Evolutionary conservation across 2,329 filamentous ascomycete genomes (phyloP).

Genomic region (Monilinia fructicola): DNA sequence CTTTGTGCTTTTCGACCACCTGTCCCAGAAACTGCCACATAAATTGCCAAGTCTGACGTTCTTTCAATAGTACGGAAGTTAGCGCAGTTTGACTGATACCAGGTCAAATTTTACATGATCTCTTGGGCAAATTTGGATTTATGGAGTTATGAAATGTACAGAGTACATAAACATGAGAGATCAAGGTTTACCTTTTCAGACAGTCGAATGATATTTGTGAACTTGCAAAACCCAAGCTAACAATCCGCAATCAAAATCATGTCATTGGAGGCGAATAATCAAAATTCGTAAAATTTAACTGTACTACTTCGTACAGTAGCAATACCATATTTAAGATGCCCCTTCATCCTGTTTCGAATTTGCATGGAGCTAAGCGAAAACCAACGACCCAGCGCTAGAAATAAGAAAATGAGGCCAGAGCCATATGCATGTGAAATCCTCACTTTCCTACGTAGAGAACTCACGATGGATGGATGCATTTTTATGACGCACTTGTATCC

Average conservation of each 20-base stretch:
- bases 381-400: background rate
- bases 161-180: background rate
- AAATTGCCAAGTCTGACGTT: constrained; percentile 10
- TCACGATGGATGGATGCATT: background rate
- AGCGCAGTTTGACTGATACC: background rate
- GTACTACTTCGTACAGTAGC: too few relatives aligned
- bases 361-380: constrained; percentile 16
- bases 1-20: too few relatives aligned
- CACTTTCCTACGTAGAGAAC: background rate
- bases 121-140: background rate
- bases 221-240: background rate
- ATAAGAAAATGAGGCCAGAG: background rate
- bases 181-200: background rate
- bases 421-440: background rate
- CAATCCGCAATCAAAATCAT: background rate
- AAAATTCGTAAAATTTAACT: background rate
- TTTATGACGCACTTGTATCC: background rate
- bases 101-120: background rate
- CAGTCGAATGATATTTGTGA: constrained; percentile 12
- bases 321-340: background rate
- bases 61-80: constrained; percentile 7
- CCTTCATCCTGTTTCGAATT: constrained; percentile 14
- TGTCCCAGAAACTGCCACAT: background rate
- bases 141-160: background rate
- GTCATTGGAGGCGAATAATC: background rate